Conservation (phyloP, 805 yeast species). For the Jamesozyma piceae region DNA sequence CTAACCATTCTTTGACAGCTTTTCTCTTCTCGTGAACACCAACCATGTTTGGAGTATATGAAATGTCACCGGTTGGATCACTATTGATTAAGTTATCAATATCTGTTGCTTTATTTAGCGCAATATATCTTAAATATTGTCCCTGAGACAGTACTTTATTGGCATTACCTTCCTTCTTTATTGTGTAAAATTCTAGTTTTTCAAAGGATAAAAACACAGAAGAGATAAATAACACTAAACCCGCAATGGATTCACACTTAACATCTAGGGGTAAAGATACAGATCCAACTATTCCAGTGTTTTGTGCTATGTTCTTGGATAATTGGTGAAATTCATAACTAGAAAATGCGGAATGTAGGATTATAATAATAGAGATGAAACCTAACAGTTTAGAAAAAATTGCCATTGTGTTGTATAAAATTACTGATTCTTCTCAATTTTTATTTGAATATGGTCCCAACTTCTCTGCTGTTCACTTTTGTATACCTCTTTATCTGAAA, state of each 20-base stretch:
- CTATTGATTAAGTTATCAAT: conserved; percentile 23
- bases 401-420: conserved; percentile 10
- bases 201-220: conserved; percentile 22
- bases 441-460: too few relatives aligned
- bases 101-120: conserved; percentile 24
- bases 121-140: conserved; percentile 24
- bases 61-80: conserved; percentile 24
- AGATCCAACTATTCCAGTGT: background rate
- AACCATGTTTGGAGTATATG: conserved; percentile 23
- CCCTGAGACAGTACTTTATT: conserved; percentile 10
- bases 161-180: conserved; percentile 12
- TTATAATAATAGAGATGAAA: conserved; percentile 10
- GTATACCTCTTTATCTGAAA: too few relatives aligned
- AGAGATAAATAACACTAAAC: conserved; percentile 17
- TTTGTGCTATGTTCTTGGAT: conserved; percentile 10
- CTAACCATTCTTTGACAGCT: conserved; percentile 13
- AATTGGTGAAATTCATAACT: conserved; percentile 28
- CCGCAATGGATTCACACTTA: conserved; percentile 21
- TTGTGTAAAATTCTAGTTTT: conserved; percentile 16
- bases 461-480: too few relatives aligned
- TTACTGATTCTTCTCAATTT: too few relatives aligned
- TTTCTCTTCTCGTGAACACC: conserved; percentile 21
- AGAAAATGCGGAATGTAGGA: conserved; percentile 28
- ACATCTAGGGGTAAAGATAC: conserved; percentile 23
- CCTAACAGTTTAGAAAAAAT: conserved; percentile 10